These are phyloP conservation scores for Seiridium unicorne DNA, from an alignment of 2,329 filamentous ascomycete genomes.

Conservation along the genomic window DNA sequence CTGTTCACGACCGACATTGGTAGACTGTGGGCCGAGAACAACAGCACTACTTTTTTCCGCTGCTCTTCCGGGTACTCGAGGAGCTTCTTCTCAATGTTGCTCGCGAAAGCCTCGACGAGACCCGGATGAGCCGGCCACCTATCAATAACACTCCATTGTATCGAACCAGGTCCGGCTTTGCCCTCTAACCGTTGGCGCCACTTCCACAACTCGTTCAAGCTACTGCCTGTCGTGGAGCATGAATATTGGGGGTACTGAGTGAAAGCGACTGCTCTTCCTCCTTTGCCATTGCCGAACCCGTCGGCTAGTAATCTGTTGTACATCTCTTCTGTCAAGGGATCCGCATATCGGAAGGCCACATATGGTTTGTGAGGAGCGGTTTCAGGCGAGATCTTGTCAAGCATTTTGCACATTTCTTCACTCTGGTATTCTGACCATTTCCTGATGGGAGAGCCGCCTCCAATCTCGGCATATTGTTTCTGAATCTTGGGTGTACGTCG, in stretches of 20 bases:
- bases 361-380: slow-evolving; percentile 97
- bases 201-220: slow-evolving; percentile 96
- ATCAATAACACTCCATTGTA: slow-evolving; percentile 97
- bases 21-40: slow-evolving; percentile 94
- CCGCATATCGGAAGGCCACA: slow-evolving; percentile 92
- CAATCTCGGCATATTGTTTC: slow-evolving; percentile 92
- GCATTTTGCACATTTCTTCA: slow-evolving; percentile 93
- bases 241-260: slow-evolving; percentile 99
- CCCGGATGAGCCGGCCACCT: slow-evolving; percentile 93
- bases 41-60: slow-evolving; percentile 75
- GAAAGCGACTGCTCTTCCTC: slow-evolving; percentile 93
- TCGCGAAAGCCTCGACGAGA: slow-evolving; percentile 86
- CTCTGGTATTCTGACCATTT: slow-evolving; percentile 98
- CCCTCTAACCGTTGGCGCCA: slow-evolving; percentile 88
- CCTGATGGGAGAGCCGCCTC: slow-evolving; percentile 94
- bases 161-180: slow-evolving; percentile 67
- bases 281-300: slow-evolving; percentile 84
- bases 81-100: slow-evolving; percentile 85
- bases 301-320: slow-evolving; percentile 81
- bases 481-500: slow-evolving; percentile 94
- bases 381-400: slow-evolving; percentile 87
- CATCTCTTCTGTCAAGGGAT: slow-evolving; percentile 92
- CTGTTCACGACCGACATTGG: slow-evolving; percentile 98
- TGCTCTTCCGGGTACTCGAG: slow-evolving; percentile 80
- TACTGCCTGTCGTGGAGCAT: slow-evolving; percentile 95